Evolutionary conservation across 1,284 basidiomycete genomes (phyloP).

Genomic region (Paramarasmius palmivorus): DNA sequence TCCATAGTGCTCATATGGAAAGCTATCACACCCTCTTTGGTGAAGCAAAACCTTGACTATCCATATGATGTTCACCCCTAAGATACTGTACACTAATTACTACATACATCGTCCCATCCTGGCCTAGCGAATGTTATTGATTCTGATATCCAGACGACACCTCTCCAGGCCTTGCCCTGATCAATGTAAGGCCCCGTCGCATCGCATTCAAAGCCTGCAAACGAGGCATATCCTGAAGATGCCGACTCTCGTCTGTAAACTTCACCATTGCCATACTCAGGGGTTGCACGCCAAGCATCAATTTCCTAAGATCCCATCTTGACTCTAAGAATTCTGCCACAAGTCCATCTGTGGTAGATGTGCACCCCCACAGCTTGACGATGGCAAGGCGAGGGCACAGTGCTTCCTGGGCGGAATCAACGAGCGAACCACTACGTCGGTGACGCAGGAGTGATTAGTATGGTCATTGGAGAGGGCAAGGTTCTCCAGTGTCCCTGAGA

Average conservation of each 20-base stretch:
- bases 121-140: too few relatives aligned
- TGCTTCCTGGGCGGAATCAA: conserved; percentile 14
- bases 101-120: too few relatives aligned
- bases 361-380: conserved; percentile 28
- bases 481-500: conserved; percentile 22
- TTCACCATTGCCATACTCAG: conserved; percentile 15
- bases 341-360: conserved; percentile 25
- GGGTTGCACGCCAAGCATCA: neutral
- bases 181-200: conserved; percentile 5
- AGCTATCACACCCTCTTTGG: conserved; percentile 26
- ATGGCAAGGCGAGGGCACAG: conserved; percentile 27
- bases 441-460: conserved; percentile 20
- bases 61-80: too few relatives aligned
- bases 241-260: conserved; percentile 2
- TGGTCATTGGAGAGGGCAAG: conserved; percentile 24
- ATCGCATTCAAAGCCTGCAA: conserved; percentile 3
- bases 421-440: conserved; percentile 23
- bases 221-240: neutral
- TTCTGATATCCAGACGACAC: too few relatives aligned
- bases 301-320: conserved; percentile 19
- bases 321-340: conserved; percentile 31
- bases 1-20: conserved; percentile 29
- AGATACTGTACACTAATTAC: too few relatives aligned
- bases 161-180: neutral
- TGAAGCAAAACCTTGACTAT: neutral